Conservation (phyloP, 345 rosid species). For the Murraya koenigii region DNA sequence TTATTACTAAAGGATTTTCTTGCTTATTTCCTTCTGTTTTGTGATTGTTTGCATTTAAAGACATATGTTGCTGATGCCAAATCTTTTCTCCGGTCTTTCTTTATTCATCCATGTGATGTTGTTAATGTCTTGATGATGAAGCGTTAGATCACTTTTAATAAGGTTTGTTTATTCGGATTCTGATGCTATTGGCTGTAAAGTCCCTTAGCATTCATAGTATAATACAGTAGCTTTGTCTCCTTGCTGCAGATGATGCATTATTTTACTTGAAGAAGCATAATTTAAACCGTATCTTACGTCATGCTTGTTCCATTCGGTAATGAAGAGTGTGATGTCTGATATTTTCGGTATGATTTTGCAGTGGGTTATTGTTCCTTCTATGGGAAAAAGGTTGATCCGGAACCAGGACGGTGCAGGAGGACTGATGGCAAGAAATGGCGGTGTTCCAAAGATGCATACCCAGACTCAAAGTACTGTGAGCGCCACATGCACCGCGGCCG, state of each 20-base stretch:
- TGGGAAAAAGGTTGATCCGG: constrained; percentile 58
- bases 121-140: constrained; percentile 18
- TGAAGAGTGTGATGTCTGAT: not conserved
- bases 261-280: not conserved
- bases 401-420: constrained; percentile 64
- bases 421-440: constrained; percentile 67
- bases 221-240: not conserved
- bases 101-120: constrained; percentile 24
- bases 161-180: constrained; percentile 9
- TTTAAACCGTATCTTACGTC: not conserved
- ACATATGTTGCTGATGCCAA: constrained; percentile 21
- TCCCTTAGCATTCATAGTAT: not conserved
- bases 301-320: not conserved
- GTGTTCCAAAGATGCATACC: constrained; percentile 56
- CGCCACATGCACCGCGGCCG: constrained; percentile 99
- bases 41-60: constrained; percentile 13
- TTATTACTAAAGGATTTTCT: not conserved
- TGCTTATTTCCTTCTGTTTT: not conserved
- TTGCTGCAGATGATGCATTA: constrained; percentile 11
- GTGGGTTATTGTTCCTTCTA: constrained; percentile 51
- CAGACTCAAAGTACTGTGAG: constrained; percentile 84
- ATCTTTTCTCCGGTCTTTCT: constrained; percentile 19
- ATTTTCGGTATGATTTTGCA: constrained; percentile 26
- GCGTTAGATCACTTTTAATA: constrained; percentile 7
- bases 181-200: constrained; percentile 8